A percentile compares a stretch with the other conserved stretches of the same genome.
Conservation (phyloP, 2,329 filamentous ascomycete genomes). For the Aspergillus unguis region DNA sequence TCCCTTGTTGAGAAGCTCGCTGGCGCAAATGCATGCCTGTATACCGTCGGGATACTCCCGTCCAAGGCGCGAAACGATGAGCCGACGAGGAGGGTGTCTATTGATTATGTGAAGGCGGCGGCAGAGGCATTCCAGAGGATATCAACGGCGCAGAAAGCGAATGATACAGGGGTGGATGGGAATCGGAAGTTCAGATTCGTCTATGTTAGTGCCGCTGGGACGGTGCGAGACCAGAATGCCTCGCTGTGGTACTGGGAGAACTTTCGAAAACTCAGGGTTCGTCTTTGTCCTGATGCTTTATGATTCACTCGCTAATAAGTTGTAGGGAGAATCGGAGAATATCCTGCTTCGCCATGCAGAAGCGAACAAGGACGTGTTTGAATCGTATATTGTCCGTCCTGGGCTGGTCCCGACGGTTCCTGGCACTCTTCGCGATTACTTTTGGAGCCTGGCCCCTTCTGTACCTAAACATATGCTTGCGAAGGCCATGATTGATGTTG, state of each 20-base stretch:
- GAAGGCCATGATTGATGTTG: slow-evolving; percentile 16
- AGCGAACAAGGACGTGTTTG: slow-evolving; percentile 11
- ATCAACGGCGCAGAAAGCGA: background rate
- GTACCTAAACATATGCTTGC: slow-evolving; percentile 16
- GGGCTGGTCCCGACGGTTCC: slow-evolving; percentile 13
- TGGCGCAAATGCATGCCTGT: slow-evolving; percentile 47
- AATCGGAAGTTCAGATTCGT: slow-evolving; percentile 17
- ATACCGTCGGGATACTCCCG: slow-evolving; percentile 22
- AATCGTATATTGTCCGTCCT: slow-evolving; percentile 21
- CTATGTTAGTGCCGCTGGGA: slow-evolving; percentile 17
- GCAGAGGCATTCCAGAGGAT: slow-evolving; percentile 1
- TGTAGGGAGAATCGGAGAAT: slow-evolving; percentile 20
- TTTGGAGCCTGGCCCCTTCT: slow-evolving; percentile 16
- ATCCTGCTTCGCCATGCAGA: slow-evolving; percentile 14
- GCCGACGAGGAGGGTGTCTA: background rate
- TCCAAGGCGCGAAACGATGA: background rate
- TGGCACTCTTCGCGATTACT: slow-evolving; percentile 9
- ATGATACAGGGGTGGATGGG: background rate
- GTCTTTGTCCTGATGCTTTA: background rate
- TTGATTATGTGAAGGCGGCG: slow-evolving; percentile 18
- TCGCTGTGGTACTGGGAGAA: slow-evolving; percentile 18
- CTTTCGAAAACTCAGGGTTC: slow-evolving; percentile 18
- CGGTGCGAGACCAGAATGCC: slow-evolving; percentile 19
- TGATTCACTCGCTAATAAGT: background rate
- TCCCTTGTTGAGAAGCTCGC: slow-evolving; percentile 38